Evolutionary conservation across 805 yeast genomes (phyloP).

Genomic region (Spathaspora passalidarum): DNA sequence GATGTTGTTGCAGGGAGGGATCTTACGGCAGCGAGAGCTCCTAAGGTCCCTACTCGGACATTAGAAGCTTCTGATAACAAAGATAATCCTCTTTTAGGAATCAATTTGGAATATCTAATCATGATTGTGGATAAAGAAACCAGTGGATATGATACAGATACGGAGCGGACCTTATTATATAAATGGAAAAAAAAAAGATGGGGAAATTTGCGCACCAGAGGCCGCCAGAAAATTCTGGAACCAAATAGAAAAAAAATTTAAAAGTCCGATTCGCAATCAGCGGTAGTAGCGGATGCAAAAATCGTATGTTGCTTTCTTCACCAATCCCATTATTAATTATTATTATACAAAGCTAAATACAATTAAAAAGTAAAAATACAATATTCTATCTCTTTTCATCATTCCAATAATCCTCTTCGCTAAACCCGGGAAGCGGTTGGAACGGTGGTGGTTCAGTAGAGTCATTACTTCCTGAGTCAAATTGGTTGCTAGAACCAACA

Average conservation of each 20-base stretch:
- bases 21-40: not conserved
- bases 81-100: not conserved
- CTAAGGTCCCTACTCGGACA: not conserved
- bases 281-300: not conserved
- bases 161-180: not conserved
- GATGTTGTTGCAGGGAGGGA: not conserved
- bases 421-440: constrained; percentile 44
- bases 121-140: not conserved
- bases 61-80: not conserved
- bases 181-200: not conserved
- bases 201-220: not conserved
- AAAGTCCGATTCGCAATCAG: not conserved
- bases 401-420: constrained; percentile 46
- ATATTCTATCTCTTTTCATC: constrained; percentile 18
- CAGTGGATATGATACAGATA: not conserved
- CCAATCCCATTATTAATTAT: not conserved
- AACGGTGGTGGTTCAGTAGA: constrained; percentile 40
- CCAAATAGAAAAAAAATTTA: not conserved
- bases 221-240: not conserved
- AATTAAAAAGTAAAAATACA: not conserved
- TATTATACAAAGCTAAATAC: not conserved
- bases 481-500: constrained; percentile 1
- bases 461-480: not conserved
- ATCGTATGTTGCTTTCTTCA: not conserved
- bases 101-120: not conserved